Base-by-base conservation (phyloP, 352 stramenopile genomes). In the Phytophthora crassamura region DNA sequence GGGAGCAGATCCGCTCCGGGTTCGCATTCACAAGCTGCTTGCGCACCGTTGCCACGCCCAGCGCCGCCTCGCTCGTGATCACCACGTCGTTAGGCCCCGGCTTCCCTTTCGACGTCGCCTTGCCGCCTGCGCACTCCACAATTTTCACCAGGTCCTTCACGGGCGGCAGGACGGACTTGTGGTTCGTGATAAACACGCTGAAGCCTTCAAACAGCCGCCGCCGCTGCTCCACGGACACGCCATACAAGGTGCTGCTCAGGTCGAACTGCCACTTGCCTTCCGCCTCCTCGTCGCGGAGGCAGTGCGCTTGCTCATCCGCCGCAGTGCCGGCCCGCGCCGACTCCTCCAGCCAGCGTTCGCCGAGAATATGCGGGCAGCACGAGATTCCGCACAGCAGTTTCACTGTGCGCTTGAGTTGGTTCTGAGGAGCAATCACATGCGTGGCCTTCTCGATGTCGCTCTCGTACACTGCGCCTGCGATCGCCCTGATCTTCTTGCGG, bases 301-400 rank as follows among this genome's bases (percentile, higher is more conserved):
- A 86, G 47, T 80, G 75, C 18, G 59, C 46, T 50, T 70, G 53
- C 57, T 88, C 73, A 63, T 79, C 57, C 7, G 72, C 64, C 14
- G 73, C 50, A 1, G 40, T 48, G 2, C 75, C 72, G 4, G 57
- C 52, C 14, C 55, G 64, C 9, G 73, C 76, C 14, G 78, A 87
- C 46, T 82, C 54, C 39, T 77, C 60, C 36, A 88, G 65, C 79
- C 79, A 88, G 36, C 65, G 60, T 48, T 79, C 64, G 18, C 74
- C 75, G 18, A 86, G 22, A 54, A 88, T 80, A 59, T 88, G 79
- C 6, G 18, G 45, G 36, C 79, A 88, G 51, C 73, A 84, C 9
- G 79, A 84, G 16, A 88, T 82, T 4, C 79, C 77, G 22, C 79
- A 86, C 39, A 88, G 54, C 25, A 88, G 51, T 63, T 88, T 88